Evolutionary conservation across 2,329 filamentous ascomycete genomes (phyloP).

Genomic region (Cryphonectria radicalis): DNA sequence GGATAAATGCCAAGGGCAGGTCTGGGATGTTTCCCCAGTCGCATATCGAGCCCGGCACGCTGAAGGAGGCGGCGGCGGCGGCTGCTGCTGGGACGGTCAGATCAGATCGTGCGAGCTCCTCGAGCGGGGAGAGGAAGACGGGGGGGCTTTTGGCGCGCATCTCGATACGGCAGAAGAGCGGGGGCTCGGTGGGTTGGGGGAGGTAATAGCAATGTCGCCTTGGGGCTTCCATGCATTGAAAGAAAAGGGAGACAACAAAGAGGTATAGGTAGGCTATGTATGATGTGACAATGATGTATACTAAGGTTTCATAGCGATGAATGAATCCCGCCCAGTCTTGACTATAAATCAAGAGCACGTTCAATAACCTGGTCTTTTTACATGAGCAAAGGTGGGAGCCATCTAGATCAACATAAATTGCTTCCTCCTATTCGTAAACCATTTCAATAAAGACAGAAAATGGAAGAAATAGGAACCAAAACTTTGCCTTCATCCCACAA

Average conservation of each 20-base stretch:
- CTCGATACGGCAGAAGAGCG: conserved; percentile 36
- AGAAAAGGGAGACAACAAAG: too few relatives aligned
- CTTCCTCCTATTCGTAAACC: not conserved
- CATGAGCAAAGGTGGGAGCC: too few relatives aligned
- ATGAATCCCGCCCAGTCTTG: not conserved
- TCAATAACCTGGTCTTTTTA: too few relatives aligned
- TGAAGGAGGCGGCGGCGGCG: conserved; percentile 43
- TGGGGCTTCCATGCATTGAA: conserved; percentile 12
- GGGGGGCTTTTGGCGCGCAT: conserved; percentile 42
- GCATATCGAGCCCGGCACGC: conserved; percentile 51
- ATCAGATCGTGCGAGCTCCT: conserved; percentile 38
- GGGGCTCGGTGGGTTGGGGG: conserved; percentile 35
- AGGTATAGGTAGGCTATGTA: too few relatives aligned
- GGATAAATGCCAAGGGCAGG: conserved; percentile 55
- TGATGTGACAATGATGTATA: not conserved
- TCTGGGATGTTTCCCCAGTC: conserved; percentile 58
- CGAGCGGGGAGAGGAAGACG: conserved; percentile 43
- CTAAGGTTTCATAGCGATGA: not conserved
- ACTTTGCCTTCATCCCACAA: not conserved
- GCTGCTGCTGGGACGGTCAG: conserved; percentile 28
- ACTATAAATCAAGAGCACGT: not conserved
- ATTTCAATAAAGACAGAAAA: not conserved
- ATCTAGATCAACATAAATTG: not conserved
- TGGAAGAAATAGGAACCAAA: not conserved
- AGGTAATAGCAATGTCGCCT: conserved; percentile 30